Base-by-base conservation (phyloP, 164 flowering plant genomes). In the Vitis rotundifolia region DNA sequence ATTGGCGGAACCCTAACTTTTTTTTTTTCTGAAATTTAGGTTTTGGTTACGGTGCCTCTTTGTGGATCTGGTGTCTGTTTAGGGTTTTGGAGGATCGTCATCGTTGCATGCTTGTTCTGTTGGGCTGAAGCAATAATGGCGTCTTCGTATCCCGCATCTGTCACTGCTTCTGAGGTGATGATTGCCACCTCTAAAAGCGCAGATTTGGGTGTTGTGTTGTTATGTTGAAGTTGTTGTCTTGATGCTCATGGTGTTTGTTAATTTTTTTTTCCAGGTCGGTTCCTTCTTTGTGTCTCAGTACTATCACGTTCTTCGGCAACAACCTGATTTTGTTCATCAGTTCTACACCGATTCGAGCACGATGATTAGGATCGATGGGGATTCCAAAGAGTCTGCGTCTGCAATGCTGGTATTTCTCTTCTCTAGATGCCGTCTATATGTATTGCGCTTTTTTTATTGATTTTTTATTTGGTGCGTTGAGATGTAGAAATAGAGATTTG, bases 201-300 rank as follows among this genome's bases (percentile, higher is more conserved):
- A 12, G 3, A 9, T 22, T 50, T 47, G 10, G 12, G 54, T 56
- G 10, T 16, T 52, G 58, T 26, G 54, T 61, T 13, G 11, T 0
- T 37, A 6, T 66, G 44, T 59, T 10, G 19, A 10, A 49, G 59
- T 31, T 49, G 14, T 9, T 2, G 9, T 62, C 22, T 57, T 1
- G 48, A 49, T 67, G 61, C 55, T 31, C 19, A 29, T 49, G 49
- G 31, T 55, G 54, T 26, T 50, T 66, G 15, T 29, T 22, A 13
- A 48, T 8, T 53, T 57, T 18, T 65, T 31, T 59, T 54, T 76
- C 68, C 73, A 87, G 91, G 87, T 85, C 22, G 91, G 91, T 3
- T 83, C 88, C 5, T 87, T 83, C 75, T 87, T 87, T 67, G 91
- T 87, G 14, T 87, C 83, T 31, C 91, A 87, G 78, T 87, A 85